These are phyloP conservation scores for Saccharomyces hybrid DNA, from an alignment of 1,139 yeast species.

Conservation along the genomic window DNA sequence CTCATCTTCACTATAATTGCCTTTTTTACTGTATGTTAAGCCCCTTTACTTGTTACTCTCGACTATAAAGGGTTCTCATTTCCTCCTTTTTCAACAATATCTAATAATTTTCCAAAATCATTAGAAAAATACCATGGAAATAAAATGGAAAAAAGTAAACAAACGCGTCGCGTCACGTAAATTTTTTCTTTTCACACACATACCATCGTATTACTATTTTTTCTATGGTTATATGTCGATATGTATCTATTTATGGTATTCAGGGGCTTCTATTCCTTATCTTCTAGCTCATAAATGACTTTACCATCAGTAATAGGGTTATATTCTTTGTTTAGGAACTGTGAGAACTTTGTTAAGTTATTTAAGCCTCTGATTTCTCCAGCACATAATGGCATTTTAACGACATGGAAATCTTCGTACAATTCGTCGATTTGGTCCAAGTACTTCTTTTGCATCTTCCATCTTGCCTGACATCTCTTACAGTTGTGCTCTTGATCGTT, in stretches of 20 bases:
- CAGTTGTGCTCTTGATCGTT: constrained; percentile 54
- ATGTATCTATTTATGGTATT: neutral
- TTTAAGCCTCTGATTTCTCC: constrained; percentile 88
- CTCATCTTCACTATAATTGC: constrained; percentile 1
- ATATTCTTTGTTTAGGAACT: constrained; percentile 60
- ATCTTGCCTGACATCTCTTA: constrained; percentile 83
- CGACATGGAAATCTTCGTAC: constrained; percentile 90
- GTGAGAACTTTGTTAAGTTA: constrained; percentile 69
- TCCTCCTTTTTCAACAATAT: neutral
- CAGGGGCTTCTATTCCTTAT: constrained; percentile 28
- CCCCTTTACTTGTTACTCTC: neutral
- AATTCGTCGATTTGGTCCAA: constrained; percentile 90
- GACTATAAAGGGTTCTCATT: neutral
- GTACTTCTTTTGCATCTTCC: constrained; percentile 94
- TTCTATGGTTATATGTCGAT: neutral
- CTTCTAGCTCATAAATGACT: constrained; percentile 59
- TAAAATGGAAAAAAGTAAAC: neutral
- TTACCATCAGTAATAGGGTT: constrained; percentile 55
- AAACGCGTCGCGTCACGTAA: neutral
- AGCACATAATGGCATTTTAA: constrained; percentile 90
- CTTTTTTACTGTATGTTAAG: neutral
- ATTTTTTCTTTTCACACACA: neutral
- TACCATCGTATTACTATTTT: neutral
- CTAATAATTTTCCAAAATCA: neutral
- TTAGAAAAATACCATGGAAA: neutral